Conservation (phyloP, 345 rosid genomes). For the Dipteronia sinensis region DNA sequence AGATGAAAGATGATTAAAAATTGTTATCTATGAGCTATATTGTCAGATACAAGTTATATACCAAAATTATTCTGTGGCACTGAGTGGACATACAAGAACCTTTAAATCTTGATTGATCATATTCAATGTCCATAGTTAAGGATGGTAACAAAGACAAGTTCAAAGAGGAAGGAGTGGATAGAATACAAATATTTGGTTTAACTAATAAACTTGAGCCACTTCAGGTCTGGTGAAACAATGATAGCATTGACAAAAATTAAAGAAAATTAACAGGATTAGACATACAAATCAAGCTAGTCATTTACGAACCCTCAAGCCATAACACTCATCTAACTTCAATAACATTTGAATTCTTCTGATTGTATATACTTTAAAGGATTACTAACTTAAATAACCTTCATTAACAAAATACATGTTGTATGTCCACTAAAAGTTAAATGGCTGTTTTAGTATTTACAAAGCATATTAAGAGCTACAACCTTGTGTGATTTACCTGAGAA, state of each 20-base stretch:
- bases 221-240: background rate
- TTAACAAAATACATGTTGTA: background rate
- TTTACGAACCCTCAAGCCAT: background rate
- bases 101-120: background rate
- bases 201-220: background rate
- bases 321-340: background rate
- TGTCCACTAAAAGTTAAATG: background rate
- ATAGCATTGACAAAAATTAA: background rate
- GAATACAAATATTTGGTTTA: background rate
- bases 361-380: background rate
- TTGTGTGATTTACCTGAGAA: background rate
- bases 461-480: background rate
- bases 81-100: too few species aligned
- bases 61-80: too few species aligned
- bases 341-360: background rate
- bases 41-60: too few species aligned
- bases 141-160: conserved; percentile 6
- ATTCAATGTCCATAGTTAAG: background rate
- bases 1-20: background rate
- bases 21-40: background rate
- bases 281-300: background rate
- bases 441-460: background rate
- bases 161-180: background rate
- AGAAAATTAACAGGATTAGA: background rate
- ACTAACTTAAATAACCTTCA: background rate